Conservation (phyloP, 1,284 basidiomycete species). For the Erythrobasidium hasegawianum region DNA sequence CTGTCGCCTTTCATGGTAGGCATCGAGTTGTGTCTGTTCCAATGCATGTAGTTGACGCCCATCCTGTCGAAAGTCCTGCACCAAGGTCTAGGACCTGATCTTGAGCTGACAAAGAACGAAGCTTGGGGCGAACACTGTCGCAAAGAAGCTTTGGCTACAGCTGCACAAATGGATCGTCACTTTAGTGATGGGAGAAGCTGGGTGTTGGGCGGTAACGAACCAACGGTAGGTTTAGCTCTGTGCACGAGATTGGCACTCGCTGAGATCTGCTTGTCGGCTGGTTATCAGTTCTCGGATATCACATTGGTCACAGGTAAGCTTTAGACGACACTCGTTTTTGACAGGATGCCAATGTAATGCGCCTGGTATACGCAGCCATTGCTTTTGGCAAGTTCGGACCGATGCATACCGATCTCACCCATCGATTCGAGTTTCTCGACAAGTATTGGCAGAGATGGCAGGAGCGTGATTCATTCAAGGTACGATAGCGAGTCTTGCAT, state of each 20-base stretch:
- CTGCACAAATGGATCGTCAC: conserved; percentile 2
- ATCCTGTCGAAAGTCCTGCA: not conserved
- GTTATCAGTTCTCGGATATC: not conserved
- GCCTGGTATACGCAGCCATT: not conserved
- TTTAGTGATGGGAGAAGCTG: conserved; percentile 15
- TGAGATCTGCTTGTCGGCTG: not conserved
- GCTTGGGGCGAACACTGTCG: conserved; percentile 31
- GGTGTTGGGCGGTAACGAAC: conserved; percentile 23
- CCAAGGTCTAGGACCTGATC: conserved; percentile 9
- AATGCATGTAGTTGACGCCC: not conserved
- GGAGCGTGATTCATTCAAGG: conserved; percentile 20
- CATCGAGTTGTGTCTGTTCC: not conserved
- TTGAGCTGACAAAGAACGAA: conserved; percentile 21
- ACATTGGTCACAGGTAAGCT: conserved; percentile 9
- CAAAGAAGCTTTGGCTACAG: conserved; percentile 29
- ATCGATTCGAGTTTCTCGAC: conserved; percentile 24
- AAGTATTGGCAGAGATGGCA: conserved; percentile 33
- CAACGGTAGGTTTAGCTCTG: conserved; percentile 1
- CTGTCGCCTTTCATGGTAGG: conserved; percentile 19
- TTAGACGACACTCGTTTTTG: no score
- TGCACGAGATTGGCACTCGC: not conserved
- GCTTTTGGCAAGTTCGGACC: conserved; percentile 30
- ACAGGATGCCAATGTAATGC: no score
- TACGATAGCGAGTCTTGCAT: not conserved
- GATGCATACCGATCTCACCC: conserved; percentile 23